phyloP scores from a whole-genome alignment of 2,329 filamentous ascomycete genomes.

The Canariomyces notabilis region DNA sequence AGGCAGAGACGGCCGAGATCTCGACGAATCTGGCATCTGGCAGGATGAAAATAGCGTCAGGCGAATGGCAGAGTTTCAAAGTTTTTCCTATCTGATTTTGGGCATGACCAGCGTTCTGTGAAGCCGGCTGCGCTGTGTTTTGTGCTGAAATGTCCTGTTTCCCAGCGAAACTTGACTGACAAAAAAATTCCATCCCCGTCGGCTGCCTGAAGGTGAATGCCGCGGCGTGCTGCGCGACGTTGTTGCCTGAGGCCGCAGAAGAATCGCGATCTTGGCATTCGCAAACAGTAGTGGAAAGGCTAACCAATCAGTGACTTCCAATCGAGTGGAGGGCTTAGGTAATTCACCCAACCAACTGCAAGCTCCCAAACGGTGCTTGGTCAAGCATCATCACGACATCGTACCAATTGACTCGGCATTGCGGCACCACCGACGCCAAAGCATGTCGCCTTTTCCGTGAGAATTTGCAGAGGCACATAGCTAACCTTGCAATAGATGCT shows the following conservation, averaged over 20 bases:
- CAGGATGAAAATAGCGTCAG: slow-evolving; percentile 51
- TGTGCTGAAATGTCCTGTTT: slow-evolving; percentile 38
- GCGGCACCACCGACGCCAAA: slow-evolving; percentile 32
- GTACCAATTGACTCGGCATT: slow-evolving; percentile 29
- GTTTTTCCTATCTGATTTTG: slow-evolving; percentile 46
- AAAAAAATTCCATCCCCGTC: slow-evolving; percentile 29
- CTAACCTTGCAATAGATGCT: slow-evolving; percentile 49
- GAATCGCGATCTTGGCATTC: background rate
- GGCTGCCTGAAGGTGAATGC: slow-evolving; percentile 23
- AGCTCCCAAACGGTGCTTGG: slow-evolving; percentile 14
- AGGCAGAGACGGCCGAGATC: slow-evolving; percentile 46
- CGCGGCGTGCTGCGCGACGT: slow-evolving; percentile 7
- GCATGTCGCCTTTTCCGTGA: slow-evolving; percentile 14
- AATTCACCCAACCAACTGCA: slow-evolving; percentile 8
- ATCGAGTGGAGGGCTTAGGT: no score
- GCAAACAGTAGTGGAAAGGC: background rate
- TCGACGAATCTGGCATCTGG: slow-evolving; percentile 56
- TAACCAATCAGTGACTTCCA: slow-evolving; percentile 15
- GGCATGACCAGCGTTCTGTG: slow-evolving; percentile 49
- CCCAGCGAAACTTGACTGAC: slow-evolving; percentile 47
- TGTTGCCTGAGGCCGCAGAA: slow-evolving; percentile 21
- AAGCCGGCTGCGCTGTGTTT: slow-evolving; percentile 42
- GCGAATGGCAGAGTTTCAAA: slow-evolving; percentile 41
- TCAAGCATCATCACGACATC: slow-evolving; percentile 24
- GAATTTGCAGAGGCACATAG: slow-evolving; percentile 1